Conservation (phyloP, 768 basidiomycete genomes). For the Gloeopeniophorella convolvens region DNA sequence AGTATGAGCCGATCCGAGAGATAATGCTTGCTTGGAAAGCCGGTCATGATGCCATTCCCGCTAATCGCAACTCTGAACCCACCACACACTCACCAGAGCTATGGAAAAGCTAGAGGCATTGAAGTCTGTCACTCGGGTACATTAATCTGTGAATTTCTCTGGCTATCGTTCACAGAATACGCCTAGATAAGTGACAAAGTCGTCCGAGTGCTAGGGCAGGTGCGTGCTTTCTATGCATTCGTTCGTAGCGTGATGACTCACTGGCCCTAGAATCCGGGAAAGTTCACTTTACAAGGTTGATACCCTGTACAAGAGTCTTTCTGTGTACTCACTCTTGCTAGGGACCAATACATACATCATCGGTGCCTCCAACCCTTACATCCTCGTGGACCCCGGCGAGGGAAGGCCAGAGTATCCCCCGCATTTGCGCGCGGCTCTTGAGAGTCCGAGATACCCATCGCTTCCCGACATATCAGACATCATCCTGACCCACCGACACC, state of each 20-base stretch:
- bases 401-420: slow-evolving; percentile 63
- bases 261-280: slow-evolving; percentile 66
- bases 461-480: slow-evolving; percentile 76
- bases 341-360: slow-evolving; percentile 90
- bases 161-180: background rate
- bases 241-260: background rate
- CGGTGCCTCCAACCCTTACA: slow-evolving; percentile 62
- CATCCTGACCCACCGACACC: slow-evolving; percentile 86
- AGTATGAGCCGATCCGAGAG: too few relatives aligned
- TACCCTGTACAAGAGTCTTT: background rate
- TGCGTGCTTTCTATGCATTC: slow-evolving; percentile 26
- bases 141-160: slow-evolving; percentile 9
- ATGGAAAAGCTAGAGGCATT: slow-evolving; percentile 51
- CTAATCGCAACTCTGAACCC: too few relatives aligned
- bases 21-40: too few relatives aligned
- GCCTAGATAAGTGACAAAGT: slow-evolving; percentile 61
- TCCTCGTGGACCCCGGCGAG: slow-evolving; percentile 81
- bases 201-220: slow-evolving; percentile 71
- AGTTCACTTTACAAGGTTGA: slow-evolving; percentile 80
- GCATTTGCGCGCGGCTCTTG: slow-evolving; percentile 56
- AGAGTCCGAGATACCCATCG: slow-evolving; percentile 31
- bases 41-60: too few relatives aligned
- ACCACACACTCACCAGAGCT: background rate
- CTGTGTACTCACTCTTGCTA: slow-evolving; percentile 23
- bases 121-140: slow-evolving; percentile 48